Percentiles rank a stretch among this genome's conserved stretches.
These are phyloP conservation scores for Lactarius vividus DNA, from an alignment of 768 basidiomycete species.

Conservation along the genomic window DNA sequence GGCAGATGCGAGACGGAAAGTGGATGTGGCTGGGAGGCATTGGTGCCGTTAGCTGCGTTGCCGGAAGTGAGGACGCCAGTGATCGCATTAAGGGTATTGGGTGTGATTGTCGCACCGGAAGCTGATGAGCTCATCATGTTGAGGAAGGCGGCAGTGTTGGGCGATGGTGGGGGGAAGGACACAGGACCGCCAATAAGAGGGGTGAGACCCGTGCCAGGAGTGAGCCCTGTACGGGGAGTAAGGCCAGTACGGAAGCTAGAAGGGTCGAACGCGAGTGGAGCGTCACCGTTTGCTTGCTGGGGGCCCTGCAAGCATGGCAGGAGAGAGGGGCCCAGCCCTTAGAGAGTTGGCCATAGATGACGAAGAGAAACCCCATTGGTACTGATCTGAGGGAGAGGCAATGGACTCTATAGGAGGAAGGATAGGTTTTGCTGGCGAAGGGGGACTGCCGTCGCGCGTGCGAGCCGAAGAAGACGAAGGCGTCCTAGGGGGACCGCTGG, in stretches of 20 bases:
- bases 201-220: constrained; percentile 80
- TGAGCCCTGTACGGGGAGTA: constrained; percentile 83
- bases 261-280: constrained; percentile 60
- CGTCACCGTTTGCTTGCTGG: constrained; percentile 44
- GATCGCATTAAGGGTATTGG: constrained; percentile 71
- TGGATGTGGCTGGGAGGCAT: constrained; percentile 51
- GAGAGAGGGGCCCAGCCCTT: constrained; percentile 89
- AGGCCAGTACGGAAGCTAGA: constrained; percentile 78
- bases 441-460: constrained; percentile 27
- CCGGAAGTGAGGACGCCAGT: constrained; percentile 68
- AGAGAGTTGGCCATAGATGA: constrained; percentile 69
- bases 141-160: constrained; percentile 89
- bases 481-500: constrained; percentile 29
- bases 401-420: constrained; percentile 82
- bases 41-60: constrained; percentile 51
- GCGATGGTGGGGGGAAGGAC: constrained; percentile 79
- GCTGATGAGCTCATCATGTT: constrained; percentile 70
- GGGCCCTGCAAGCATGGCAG: constrained; percentile 95
- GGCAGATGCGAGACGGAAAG: constrained; percentile 37
- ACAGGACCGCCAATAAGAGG: constrained; percentile 73
- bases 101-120: constrained; percentile 52
- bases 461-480: constrained; percentile 27
- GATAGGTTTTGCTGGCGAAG: constrained; percentile 57
- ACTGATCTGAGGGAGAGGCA: constrained; percentile 61
- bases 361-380: constrained; percentile 60